Conservation (phyloP, 225 moss, liverwort and hornwort species). For the Physcomitrellopsis africana region DNA sequence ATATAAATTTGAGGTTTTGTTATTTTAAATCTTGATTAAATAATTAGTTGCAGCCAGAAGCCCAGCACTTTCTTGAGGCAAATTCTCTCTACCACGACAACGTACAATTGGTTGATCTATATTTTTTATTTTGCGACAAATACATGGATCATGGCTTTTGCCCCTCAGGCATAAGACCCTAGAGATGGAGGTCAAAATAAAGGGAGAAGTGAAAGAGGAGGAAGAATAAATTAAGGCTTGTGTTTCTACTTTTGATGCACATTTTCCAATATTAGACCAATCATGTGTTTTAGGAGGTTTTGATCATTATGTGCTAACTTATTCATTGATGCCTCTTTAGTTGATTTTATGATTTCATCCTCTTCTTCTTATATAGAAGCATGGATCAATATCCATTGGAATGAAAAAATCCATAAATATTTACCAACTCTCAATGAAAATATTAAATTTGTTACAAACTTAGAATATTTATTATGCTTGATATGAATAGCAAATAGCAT, state of each 20-base stretch:
- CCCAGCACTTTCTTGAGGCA: no score
- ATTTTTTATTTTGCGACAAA: slow-evolving; percentile 35
- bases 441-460: no score
- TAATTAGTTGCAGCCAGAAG: no score
- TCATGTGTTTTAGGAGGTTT: slow-evolving; percentile 55
- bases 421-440: no score
- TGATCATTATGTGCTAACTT: slow-evolving; percentile 67
- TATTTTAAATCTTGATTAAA: no score
- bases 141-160: slow-evolving; percentile 60
- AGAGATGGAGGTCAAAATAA: slow-evolving; percentile 57
- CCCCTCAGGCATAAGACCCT: slow-evolving; percentile 42
- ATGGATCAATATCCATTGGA: slow-evolving; percentile 6
- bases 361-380: slow-evolving; percentile 64
- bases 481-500: not conserved
- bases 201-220: no score
- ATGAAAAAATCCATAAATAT: not conserved
- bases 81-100: no score
- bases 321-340: slow-evolving; percentile 69
- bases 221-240: slow-evolving; percentile 31
- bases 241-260: slow-evolving; percentile 35
- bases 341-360: slow-evolving; percentile 62
- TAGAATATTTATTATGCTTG: no score
- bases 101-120: slow-evolving; percentile 3
- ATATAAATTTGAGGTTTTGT: no score
- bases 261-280: slow-evolving; percentile 62